Conservation (phyloP, 768 basidiomycete genomes). For the Suillus clintonianus region DNA sequence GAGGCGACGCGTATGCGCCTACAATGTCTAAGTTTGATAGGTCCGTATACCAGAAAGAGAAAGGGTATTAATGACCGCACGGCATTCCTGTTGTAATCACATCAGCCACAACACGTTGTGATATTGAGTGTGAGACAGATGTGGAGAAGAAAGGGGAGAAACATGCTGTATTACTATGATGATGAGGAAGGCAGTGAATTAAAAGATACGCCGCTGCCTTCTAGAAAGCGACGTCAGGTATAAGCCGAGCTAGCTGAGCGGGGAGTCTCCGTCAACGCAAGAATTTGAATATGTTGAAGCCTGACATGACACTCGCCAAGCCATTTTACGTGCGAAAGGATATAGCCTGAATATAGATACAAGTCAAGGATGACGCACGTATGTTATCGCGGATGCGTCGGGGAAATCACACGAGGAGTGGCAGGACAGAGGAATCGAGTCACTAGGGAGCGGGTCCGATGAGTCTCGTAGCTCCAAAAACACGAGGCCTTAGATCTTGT, state of each 20-base stretch:
- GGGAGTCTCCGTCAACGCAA: no score
- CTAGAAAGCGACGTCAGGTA: background rate
- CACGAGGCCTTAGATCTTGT: background rate
- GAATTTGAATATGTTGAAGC: background rate
- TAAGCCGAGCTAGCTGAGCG: background rate
- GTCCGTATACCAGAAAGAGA: conserved; percentile 5
- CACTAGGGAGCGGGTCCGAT: background rate
- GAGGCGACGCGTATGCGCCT: background rate
- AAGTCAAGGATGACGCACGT: background rate
- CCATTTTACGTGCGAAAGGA: background rate
- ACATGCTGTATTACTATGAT: conserved; percentile 23
- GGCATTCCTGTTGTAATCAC: conserved; percentile 10
- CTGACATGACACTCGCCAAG: background rate
- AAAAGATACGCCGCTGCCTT: background rate
- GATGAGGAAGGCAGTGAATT: background rate
- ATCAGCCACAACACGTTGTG: conserved; percentile 6
- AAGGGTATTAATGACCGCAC: background rate
- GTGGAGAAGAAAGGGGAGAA: background rate
- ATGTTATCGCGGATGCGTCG: background rate
- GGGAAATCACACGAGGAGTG: background rate
- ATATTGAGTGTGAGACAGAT: conserved; percentile 1
- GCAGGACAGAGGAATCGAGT: background rate
- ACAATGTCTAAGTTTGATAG: background rate
- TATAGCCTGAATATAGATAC: no score
- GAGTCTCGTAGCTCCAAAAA: background rate